Percentiles rank a stretch among this genome's conserved stretches.
Conservation (phyloP, 2,329 filamentous ascomycete species). For the Fusarium phyllophilum region DNA sequence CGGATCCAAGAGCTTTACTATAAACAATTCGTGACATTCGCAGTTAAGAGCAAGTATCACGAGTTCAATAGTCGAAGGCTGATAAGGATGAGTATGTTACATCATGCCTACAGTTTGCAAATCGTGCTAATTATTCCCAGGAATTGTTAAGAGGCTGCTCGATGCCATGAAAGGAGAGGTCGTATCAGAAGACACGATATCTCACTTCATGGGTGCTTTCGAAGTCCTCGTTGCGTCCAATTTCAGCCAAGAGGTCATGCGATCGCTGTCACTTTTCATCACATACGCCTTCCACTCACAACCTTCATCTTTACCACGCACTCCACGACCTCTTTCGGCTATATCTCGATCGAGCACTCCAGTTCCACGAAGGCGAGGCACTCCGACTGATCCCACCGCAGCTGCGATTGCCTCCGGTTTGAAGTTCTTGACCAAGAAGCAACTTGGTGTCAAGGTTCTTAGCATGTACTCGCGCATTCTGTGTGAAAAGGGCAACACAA, state of each 20-base stretch:
- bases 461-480: conserved; percentile 81
- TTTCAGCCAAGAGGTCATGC: conserved; percentile 84
- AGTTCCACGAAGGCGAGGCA: conserved; percentile 49
- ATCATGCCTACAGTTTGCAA: conserved; percentile 1
- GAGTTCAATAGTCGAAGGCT: conserved; percentile 91
- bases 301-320: conserved; percentile 59
- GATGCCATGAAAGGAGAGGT: conserved; percentile 90
- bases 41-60: conserved; percentile 88
- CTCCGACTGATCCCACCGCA: conserved; percentile 50
- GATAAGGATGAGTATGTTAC: conserved; percentile 82
- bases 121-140: conserved; percentile 55
- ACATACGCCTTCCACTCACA: conserved; percentile 85
- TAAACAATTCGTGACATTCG: conserved; percentile 88
- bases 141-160: conserved; percentile 88
- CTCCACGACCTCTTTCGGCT: conserved; percentile 57
- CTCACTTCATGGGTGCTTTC: conserved; percentile 81
- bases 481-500: conserved; percentile 75
- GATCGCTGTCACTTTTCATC: conserved; percentile 89
- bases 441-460: conserved; percentile 79
- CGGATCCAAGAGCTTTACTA: conserved; percentile 91
- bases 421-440: conserved; percentile 67
- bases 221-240: conserved; percentile 82
- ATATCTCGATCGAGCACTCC: conserved; percentile 55
- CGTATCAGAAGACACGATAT: conserved; percentile 76
- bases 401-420: conserved; percentile 45